A percentile compares a stretch with the other conserved stretches of the same genome.
Conservation (phyloP, 1,139 yeast species). For the Eremothecium cymbalariae region DNA sequence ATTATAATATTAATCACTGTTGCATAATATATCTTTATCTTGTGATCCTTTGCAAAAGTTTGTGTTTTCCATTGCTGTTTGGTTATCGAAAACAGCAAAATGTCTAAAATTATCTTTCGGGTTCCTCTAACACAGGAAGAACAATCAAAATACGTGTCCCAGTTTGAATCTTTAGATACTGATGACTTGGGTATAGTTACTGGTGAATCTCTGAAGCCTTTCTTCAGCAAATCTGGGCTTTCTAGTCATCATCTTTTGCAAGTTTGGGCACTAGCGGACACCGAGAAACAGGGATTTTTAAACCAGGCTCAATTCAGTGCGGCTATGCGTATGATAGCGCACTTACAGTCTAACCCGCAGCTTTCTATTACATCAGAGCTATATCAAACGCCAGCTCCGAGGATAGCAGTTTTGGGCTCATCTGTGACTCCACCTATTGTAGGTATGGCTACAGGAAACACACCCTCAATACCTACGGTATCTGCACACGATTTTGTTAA, state of each 20-base stretch:
- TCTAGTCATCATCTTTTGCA: conserved; percentile 75
- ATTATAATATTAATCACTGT: neutral
- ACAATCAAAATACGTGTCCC: conserved; percentile 58
- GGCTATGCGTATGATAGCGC: conserved; percentile 85
- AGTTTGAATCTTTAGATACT: conserved; percentile 72
- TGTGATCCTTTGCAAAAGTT: no score
- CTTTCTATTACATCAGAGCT: conserved; percentile 21
- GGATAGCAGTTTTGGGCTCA: conserved; percentile 38
- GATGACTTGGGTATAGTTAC: conserved; percentile 77
- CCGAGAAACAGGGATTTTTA: conserved; percentile 74
- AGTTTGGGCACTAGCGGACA: conserved; percentile 90
- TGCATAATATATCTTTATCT: no score
- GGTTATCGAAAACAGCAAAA: no score
- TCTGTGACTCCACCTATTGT: conserved; percentile 25
- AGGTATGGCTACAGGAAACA: conserved; percentile 11
- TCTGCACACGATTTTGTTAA: conserved; percentile 58
- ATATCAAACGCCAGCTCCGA: conserved; percentile 23
- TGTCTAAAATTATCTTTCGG: conserved; percentile 26
- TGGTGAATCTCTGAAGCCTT: conserved; percentile 80
- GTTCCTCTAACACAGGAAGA: conserved; percentile 68
- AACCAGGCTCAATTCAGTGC: conserved; percentile 74
- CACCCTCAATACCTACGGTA: conserved; percentile 48
- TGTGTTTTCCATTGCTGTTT: no score
- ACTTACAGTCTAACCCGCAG: conserved; percentile 48
- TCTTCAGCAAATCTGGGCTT: conserved; percentile 80